Base-by-base conservation (phyloP, 2,329 filamentous ascomycete species). In the Samsoniella hepiali region DNA sequence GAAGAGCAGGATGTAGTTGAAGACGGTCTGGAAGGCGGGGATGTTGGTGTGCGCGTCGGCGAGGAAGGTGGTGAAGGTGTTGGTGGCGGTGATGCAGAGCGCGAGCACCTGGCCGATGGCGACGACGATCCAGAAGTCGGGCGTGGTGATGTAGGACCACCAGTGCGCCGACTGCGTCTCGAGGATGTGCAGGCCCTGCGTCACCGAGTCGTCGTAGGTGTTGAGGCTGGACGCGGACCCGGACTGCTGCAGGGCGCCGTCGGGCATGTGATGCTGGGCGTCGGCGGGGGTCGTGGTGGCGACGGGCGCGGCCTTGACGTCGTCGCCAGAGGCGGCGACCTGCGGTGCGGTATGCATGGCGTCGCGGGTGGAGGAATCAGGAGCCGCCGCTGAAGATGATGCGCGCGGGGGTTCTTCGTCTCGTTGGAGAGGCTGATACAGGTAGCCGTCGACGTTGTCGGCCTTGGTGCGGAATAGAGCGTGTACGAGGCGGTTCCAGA, bases 21-120 rank as follows among this genome's bases (percentile, higher is more conserved):
- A 96, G 71, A 98, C 85, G 36, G 91, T 92, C 79, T 99, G 95
- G 80, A 98, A 97, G 62, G 95, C 92, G 8, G 95, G 95, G 69
- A 98, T 96, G 65, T 86, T 92, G 68, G 90, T 93, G 57, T 87
- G 84, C 5, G 78, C 76, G 10, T 74, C 70, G 63, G 82, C 82
- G 36, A 99, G 86, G 62, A 97, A 85, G 32, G 84, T 86, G 44
- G 90, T 91, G 73, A 98, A 91, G 55, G 95, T 98, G 81, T 96
- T 97, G 58, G 93, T 97, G 36, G 86, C 88, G 1, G 93, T 97
- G 77, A 96, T 95, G 79, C 92, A 93, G 64, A 99, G 86, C 5
- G 93, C 88, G 51, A 97, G 87, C 59, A 93, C 76, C 82, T 97
- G 93, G 64, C 93, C 93, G 65, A 98, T 79, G 56, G 86, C 65